These are phyloP conservation scores for Calocybe cyanea DNA, from an alignment of 768 basidiomycete genomes.

Conservation along the genomic window DNA sequence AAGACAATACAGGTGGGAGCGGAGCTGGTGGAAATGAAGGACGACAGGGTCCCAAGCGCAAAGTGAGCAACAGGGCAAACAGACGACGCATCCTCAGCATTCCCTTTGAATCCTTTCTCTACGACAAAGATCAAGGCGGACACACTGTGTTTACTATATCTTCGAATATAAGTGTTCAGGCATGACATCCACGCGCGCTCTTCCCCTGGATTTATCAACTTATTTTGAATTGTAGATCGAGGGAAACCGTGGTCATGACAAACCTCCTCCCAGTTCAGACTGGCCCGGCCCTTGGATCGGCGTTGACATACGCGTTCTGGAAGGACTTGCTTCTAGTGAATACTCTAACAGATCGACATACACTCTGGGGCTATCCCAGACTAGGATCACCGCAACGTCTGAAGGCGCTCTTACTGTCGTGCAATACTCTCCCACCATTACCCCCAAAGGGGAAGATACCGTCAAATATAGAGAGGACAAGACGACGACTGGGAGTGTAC, in stretches of 20 bases:
- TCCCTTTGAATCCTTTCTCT: background rate
- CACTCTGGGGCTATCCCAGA: background rate
- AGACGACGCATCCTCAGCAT: background rate
- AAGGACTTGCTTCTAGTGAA: background rate
- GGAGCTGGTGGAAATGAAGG: background rate
- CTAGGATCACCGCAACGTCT: background rate
- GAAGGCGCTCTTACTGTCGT: background rate
- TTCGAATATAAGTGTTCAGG: too few species aligned
- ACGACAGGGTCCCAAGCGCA: background rate
- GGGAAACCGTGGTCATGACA: background rate
- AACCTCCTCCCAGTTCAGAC: background rate
- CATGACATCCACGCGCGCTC: slow-evolving; percentile 1
- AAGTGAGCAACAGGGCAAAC: background rate
- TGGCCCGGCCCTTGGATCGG: slow-evolving; percentile 1
- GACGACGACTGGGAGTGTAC: background rate
- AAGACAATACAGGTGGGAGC: background rate
- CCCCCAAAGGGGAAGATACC: background rate
- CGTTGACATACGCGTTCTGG: background rate
- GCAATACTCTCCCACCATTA: background rate
- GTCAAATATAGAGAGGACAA: background rate
- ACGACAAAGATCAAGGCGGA: background rate
- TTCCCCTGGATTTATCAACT: background rate
- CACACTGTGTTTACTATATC: background rate
- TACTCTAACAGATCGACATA: background rate
- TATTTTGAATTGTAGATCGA: background rate